phyloP scores from a whole-genome alignment of 2,329 filamentous ascomycete genomes.

The Diaporthe eres region DNA sequence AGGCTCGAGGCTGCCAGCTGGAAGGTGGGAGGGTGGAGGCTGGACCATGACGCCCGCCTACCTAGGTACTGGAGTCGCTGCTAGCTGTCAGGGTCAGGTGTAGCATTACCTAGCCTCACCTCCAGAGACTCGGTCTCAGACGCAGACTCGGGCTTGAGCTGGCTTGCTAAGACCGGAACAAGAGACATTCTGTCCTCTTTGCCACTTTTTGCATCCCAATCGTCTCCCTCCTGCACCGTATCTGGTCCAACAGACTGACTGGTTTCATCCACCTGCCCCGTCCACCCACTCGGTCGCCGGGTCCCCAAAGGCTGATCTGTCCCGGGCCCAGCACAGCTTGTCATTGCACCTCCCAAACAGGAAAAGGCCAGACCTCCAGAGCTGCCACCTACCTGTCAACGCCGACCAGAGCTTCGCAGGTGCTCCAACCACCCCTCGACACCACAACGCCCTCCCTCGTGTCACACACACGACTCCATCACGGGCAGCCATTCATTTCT shows the following conservation, averaged over 20 bases:
- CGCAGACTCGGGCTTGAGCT: slow-evolving; percentile 2
- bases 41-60: slow-evolving; percentile 17
- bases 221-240: not conserved
- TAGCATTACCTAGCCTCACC: slow-evolving; percentile 31
- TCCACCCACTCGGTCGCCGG: not conserved
- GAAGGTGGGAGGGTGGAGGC: not conserved
- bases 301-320: not conserved
- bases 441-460: slow-evolving; percentile 18
- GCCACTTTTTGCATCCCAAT: not conserved
- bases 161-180: not conserved
- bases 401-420: slow-evolving; percentile 35
- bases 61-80: not conserved
- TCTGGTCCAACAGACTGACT: not conserved
- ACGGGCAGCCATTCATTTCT: slow-evolving; percentile 16
- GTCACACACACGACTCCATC: slow-evolving; percentile 24
- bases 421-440: slow-evolving; percentile 30
- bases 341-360: slow-evolving; percentile 36
- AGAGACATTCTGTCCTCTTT: slow-evolving; percentile 33
- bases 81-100: slow-evolving; percentile 14
- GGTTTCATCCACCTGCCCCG: not conserved
- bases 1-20: slow-evolving; percentile 11
- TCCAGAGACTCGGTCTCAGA: not conserved
- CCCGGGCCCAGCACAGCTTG: slow-evolving; percentile 40
- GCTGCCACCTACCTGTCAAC: slow-evolving; percentile 36
- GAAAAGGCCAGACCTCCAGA: slow-evolving; percentile 38